A percentile compares a stretch with the other conserved stretches of the same genome.
Conservation (phyloP, 352 stramenopile species). For the Phytopythium boreale region DNA sequence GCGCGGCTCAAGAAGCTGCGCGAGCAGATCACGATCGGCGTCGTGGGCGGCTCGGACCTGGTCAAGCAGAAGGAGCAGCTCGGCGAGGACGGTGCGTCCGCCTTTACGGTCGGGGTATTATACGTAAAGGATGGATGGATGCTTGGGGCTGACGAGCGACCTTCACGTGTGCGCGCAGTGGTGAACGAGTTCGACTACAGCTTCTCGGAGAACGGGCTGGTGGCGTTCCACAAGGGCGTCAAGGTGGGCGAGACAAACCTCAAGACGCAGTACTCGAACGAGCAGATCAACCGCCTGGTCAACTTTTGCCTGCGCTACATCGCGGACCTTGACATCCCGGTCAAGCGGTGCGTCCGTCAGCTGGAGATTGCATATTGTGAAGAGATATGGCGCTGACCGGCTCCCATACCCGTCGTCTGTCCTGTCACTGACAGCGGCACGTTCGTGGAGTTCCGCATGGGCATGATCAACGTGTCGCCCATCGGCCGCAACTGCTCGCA, state of each 20-base stretch:
- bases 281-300: conserved; percentile 97
- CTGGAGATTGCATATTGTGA: neutral
- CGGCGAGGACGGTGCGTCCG: conserved; percentile 82
- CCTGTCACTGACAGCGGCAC: conserved; percentile 93
- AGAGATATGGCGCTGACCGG: neutral
- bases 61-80: conserved; percentile 99
- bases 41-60: conserved; percentile 98
- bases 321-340: conserved; percentile 93
- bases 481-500: conserved; percentile 98
- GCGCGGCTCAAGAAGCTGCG: conserved; percentile 93
- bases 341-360: conserved; percentile 83
- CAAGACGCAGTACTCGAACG: conserved; percentile 93
- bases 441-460: conserved; percentile 99
- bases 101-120: neutral
- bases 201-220: conserved; percentile 99
- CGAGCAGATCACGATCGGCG: conserved; percentile 94
- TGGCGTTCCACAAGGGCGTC: conserved; percentile 95
- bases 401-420: no score
- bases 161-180: conserved; percentile 46
- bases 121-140: no score
- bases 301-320: conserved; percentile 97
- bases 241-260: conserved; percentile 93
- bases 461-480: conserved; percentile 99
- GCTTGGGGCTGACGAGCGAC: neutral
- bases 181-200: conserved; percentile 97